These are phyloP conservation scores for button mushroom (Agaricus bisporus) DNA, from an alignment of 768 basidiomycete genomes.

Conservation along the genomic window DNA sequence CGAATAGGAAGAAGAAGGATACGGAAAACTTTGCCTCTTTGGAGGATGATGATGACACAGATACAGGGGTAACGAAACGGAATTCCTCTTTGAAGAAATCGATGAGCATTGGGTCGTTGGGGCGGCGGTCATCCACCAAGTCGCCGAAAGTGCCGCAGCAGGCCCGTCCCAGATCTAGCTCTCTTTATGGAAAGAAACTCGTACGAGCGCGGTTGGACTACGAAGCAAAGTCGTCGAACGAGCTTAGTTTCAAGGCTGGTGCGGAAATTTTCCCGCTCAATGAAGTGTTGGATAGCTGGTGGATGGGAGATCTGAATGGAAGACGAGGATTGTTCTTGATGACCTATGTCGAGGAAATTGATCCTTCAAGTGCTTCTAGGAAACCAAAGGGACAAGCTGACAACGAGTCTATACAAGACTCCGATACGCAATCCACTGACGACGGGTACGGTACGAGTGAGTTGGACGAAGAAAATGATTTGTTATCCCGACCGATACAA, in stretches of 20 bases:
- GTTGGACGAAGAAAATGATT: slow-evolving; percentile 44
- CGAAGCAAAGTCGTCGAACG: slow-evolving; percentile 58
- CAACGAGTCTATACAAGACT: slow-evolving; percentile 5
- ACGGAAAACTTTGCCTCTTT: slow-evolving; percentile 51
- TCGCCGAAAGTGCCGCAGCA: slow-evolving; percentile 30
- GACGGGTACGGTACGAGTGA: slow-evolving; percentile 27
- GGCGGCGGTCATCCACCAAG: slow-evolving; percentile 1
- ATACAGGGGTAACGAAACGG: slow-evolving; percentile 16
- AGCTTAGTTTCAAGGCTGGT: slow-evolving; percentile 69
- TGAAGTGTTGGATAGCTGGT: slow-evolving; percentile 88
- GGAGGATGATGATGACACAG: slow-evolving; percentile 36
- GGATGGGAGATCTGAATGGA: slow-evolving; percentile 75
- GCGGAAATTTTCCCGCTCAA: slow-evolving; percentile 71
- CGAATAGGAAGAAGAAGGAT: slow-evolving; percentile 53
- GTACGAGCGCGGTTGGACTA: slow-evolving; percentile 77
- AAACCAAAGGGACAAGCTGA: background rate
- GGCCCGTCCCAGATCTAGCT: slow-evolving; percentile 42
- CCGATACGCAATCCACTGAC: slow-evolving; percentile 14
- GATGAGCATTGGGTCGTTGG: slow-evolving; percentile 18
- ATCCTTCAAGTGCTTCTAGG: slow-evolving; percentile 3
- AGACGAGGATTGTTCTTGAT: slow-evolving; percentile 78
- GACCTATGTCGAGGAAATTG: slow-evolving; percentile 49
- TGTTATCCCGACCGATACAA: slow-evolving; percentile 35
- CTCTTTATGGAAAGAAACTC: slow-evolving; percentile 42
- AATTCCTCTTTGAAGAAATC: slow-evolving; percentile 19